These are phyloP conservation scores for Telopea speciosissima DNA, from an alignment of 177 flowering plant species.

Conservation along the genomic window DNA sequence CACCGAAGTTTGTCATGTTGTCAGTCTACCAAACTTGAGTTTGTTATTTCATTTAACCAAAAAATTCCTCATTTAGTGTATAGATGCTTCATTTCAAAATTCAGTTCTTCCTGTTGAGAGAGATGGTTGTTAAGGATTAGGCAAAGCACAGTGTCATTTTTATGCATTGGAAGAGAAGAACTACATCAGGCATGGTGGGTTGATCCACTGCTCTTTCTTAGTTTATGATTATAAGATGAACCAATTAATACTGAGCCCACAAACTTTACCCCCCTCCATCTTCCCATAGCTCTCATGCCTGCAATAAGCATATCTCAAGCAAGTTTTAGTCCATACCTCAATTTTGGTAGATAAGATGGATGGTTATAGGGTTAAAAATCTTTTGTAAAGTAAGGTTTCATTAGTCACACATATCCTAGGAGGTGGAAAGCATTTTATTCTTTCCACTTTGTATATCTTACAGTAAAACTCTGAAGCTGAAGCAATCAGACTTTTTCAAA, in stretches of 20 bases:
- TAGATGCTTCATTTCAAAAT: neutral
- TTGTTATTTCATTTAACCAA: too few relatives aligned
- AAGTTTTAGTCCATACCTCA: neutral
- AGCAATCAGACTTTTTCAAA: neutral
- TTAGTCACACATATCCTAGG: neutral
- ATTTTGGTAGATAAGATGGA: neutral
- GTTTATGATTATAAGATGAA: neutral
- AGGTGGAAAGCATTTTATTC: neutral
- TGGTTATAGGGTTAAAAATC: too few relatives aligned
- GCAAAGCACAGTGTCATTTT: too few relatives aligned
- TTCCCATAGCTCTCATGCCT: neutral
- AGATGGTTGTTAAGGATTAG: neutral
- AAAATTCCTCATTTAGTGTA: neutral
- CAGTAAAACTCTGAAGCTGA: neutral
- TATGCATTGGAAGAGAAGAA: too few relatives aligned
- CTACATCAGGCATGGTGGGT: neutral
- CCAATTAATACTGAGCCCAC: neutral
- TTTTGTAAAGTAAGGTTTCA: neutral
- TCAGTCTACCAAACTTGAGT: too few relatives aligned
- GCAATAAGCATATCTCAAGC: neutral
- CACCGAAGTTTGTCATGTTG: too few relatives aligned
- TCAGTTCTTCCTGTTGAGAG: neutral
- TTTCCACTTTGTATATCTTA: neutral
- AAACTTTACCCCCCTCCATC: neutral
- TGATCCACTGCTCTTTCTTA: neutral